phyloP scores from a whole-genome alignment of 306 rosid genomes.

The Pterocarpus santalinus region DNA sequence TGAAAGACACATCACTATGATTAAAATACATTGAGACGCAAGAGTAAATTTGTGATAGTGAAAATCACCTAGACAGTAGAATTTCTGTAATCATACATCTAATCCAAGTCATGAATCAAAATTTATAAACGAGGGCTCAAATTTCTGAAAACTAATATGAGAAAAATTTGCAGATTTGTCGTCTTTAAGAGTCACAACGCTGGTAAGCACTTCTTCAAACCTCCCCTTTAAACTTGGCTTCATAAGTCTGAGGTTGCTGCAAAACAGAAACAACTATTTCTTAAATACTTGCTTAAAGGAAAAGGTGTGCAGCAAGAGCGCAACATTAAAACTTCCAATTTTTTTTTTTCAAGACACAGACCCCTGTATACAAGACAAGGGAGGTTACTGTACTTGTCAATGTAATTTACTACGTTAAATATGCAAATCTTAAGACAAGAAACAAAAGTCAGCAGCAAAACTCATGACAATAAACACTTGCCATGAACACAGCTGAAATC shows the following conservation, averaged over 20 bases:
- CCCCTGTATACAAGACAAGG: background rate
- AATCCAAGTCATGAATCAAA: slow-evolving; percentile 42
- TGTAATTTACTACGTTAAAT: background rate
- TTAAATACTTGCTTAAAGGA: background rate
- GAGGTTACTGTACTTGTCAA: background rate
- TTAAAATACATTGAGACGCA: slow-evolving; percentile 41
- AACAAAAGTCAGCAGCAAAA: background rate
- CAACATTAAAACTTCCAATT: background rate
- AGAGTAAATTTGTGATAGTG: slow-evolving; percentile 34
- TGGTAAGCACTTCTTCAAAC: slow-evolving; percentile 55
- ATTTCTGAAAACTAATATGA: slow-evolving; percentile 39
- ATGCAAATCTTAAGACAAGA: background rate
- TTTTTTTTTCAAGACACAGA: background rate
- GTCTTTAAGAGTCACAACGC: slow-evolving; percentile 8
- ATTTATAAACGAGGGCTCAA: slow-evolving; percentile 38
- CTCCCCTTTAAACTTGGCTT: slow-evolving; percentile 76
- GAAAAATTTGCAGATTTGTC: slow-evolving; percentile 16
- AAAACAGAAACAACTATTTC: slow-evolving; percentile 23
- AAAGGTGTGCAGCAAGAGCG: background rate
- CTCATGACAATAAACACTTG: slow-evolving; percentile 38
- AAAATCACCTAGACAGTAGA: slow-evolving; percentile 21
- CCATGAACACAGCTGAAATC: slow-evolving; percentile 89
- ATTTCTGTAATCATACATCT: slow-evolving; percentile 47
- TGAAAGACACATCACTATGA: background rate
- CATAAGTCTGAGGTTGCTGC: slow-evolving; percentile 88